Conservation (phyloP, 495 filamentous ascomycete species). For the Trichoderma asperelloides region DNA sequence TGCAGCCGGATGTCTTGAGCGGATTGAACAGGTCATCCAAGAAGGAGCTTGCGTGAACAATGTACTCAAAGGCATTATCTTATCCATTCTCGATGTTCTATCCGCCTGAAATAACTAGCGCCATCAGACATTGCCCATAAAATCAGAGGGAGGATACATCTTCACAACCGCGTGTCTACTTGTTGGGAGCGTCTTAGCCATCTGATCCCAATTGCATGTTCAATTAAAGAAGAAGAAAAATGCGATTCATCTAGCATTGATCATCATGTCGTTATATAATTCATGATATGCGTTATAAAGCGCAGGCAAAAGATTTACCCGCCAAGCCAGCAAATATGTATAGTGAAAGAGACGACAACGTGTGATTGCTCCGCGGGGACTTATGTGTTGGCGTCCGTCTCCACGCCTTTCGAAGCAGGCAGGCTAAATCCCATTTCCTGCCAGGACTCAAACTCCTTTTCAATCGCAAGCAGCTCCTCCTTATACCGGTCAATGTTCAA, state of each 20-base stretch:
- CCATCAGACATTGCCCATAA: no score
- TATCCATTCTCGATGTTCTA: no score
- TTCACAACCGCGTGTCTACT: no score
- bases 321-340: neutral
- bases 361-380: neutral
- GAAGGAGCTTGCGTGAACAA: neutral
- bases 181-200: no score
- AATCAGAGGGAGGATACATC: no score
- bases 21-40: neutral
- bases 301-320: neutral
- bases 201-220: neutral
- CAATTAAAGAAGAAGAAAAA: neutral
- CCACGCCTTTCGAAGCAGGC: neutral
- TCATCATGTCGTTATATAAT: neutral
- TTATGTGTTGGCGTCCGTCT: neutral
- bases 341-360: neutral
- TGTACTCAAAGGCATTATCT: neutral
- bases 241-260: neutral
- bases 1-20: neutral
- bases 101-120: no score
- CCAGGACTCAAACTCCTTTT: conserved; percentile 6
- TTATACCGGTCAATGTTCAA: conserved; percentile 1
- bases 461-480: conserved; percentile 2
- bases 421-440: conserved; percentile 2
- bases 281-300: neutral